Base-by-base conservation (phyloP, 805 yeast genomes). In the Wickerhamomyces sydowiorum region DNA sequence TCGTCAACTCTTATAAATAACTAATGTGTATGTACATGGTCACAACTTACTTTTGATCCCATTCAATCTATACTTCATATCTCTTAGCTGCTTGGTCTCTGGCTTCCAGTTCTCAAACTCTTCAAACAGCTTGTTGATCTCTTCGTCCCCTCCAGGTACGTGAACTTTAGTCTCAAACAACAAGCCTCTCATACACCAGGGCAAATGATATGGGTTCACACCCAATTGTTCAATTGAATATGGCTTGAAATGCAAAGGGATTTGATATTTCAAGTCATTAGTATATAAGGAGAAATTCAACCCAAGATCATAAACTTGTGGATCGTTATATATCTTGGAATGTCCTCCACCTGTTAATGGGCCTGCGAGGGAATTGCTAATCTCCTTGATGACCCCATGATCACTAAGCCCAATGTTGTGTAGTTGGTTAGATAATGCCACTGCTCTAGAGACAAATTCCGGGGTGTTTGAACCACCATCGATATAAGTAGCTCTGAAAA, bases 291-390 rank as follows among this genome's bases (percentile, higher is more conserved):
- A 76, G 57, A 85, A 82, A 45, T 80, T 73, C 33, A 90, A 54
- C 0, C 93, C 96, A 46, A 86, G 58, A 49, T 81, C 86, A 58
- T 91, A 91, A 1, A 93, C 98, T 42, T 80, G 76, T 4, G 81
- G 78, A 49, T 87, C 96, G 53, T 86, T 84, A 61, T 91, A 91
- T 22, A 93, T 80, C 48, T 76, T 82, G 0, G 97, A 89, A 60
- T 91, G 99, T 0, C 99, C 99, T 7, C 93, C 90, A 3, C 97
- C 96, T 0, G 96, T 91, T 40, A 93, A 67, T 1, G 96, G 85
- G 0, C 99, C 99, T 0, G 95, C 93, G 47, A 85, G 62, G 0
- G 86, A 73, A 33, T 71, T 74, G 42, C 96, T 86, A 34, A 91
- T 73, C 57, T 93, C 97, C 47, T 82, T 82, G 18, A 91, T 69